These are phyloP conservation scores for Huntiella moniliformis DNA, from an alignment of 2,329 filamentous ascomycete genomes.

Conservation along the genomic window DNA sequence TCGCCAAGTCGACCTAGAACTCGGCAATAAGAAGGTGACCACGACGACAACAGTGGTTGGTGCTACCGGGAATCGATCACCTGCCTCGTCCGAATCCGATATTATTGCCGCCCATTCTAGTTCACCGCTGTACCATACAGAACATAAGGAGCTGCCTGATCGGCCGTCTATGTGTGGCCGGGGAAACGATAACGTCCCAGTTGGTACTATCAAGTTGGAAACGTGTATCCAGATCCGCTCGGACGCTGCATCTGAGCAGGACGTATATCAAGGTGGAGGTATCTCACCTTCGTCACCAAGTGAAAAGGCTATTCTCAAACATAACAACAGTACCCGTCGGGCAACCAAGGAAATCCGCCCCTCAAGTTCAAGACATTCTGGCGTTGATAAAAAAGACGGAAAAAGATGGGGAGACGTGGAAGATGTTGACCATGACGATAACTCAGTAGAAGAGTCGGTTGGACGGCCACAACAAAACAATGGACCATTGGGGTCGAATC, in stretches of 20 bases:
- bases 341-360: no score
- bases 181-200: neutral
- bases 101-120: neutral
- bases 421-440: neutral
- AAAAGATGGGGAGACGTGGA: no score
- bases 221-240: slow-evolving; percentile 9
- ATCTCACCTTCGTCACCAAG: neutral
- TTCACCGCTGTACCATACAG: neutral
- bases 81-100: slow-evolving; percentile 7
- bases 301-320: neutral
- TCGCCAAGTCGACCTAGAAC: slow-evolving; percentile 5
- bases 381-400: no score
- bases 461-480: slow-evolving; percentile 6
- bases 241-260: neutral
- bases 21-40: slow-evolving; percentile 7
- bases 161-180: neutral
- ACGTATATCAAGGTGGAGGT: neutral
- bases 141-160: neutral
- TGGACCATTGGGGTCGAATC: slow-evolving; percentile 8
- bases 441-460: slow-evolving; percentile 4
- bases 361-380: no score
- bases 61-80: slow-evolving; percentile 7
- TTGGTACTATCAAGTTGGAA: neutral
- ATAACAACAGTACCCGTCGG: neutral
- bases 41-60: slow-evolving; percentile 7